These are phyloP conservation scores for Nemania serpens DNA, from an alignment of 2,329 filamentous ascomycete genomes.

Conservation along the genomic window DNA sequence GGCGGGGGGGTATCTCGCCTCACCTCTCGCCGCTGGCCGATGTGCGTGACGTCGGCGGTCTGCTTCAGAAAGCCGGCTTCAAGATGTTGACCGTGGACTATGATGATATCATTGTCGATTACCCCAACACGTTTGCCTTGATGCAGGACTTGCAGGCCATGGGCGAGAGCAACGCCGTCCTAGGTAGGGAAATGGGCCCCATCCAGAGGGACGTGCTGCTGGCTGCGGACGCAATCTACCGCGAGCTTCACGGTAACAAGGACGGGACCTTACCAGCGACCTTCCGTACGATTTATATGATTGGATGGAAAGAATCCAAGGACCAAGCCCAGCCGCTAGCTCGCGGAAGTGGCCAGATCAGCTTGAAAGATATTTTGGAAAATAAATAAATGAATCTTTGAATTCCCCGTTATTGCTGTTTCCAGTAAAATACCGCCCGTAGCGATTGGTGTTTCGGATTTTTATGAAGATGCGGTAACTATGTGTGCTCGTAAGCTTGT, in stretches of 20 bases:
- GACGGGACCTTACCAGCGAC: conserved; percentile 83
- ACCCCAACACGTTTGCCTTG: conserved; percentile 83
- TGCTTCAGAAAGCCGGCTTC: conserved; percentile 87
- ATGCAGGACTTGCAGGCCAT: conserved; percentile 96
- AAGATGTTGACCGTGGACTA: conserved; percentile 96
- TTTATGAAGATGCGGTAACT: too few species aligned
- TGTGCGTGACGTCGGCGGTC: conserved; percentile 85
- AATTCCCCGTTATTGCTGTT: background rate
- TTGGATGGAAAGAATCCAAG: conserved; percentile 89
- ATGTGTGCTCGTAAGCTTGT: background rate
- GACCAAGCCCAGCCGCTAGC: conserved; percentile 79
- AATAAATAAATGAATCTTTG: conserved; percentile 43
- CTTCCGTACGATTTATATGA: conserved; percentile 97
- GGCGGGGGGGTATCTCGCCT: conserved; percentile 87
- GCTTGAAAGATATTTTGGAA: conserved; percentile 79
- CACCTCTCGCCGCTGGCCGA: conserved; percentile 92
- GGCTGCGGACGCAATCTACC: conserved; percentile 87
- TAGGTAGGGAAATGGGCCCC: conserved; percentile 79
- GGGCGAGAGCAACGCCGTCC: conserved; percentile 90
- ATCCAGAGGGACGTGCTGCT: conserved; percentile 83
- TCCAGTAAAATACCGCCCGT: background rate
- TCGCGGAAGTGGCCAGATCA: conserved; percentile 84
- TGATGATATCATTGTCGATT: conserved; percentile 96
- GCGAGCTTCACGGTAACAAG: conserved; percentile 81
- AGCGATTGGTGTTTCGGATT: too few species aligned